phyloP scores from a whole-genome alignment of 2,329 filamentous ascomycete species.

The Colletotrichum navitas region DNA sequence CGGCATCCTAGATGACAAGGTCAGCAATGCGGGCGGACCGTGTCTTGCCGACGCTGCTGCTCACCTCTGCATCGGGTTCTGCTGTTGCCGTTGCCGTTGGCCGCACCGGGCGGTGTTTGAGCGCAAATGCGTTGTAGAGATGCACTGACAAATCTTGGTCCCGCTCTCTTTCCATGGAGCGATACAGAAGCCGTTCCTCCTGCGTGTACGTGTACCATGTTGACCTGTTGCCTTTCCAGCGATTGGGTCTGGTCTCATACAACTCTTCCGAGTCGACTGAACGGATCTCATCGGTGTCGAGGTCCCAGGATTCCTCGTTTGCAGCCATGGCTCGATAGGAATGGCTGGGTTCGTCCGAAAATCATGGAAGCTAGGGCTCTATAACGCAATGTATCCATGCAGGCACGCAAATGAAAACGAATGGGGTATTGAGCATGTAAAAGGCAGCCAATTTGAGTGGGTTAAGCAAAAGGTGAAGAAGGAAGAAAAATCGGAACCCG shows the following conservation, averaged over 20 bases:
- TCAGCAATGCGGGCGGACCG: background rate
- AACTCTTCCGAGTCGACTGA: slow-evolving; percentile 63
- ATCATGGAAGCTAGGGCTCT: background rate
- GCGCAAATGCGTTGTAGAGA: slow-evolving; percentile 80
- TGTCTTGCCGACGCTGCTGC: background rate
- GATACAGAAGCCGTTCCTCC: slow-evolving; percentile 72
- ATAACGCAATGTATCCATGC: background rate
- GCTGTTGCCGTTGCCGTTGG: slow-evolving; percentile 2
- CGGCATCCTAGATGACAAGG: slow-evolving; percentile 13
- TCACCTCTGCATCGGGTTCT: slow-evolving; percentile 15
- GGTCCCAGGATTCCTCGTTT: slow-evolving; percentile 50
- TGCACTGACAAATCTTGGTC: slow-evolving; percentile 79
- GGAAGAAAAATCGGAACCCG: slow-evolving; percentile 27
- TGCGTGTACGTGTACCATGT: slow-evolving; percentile 76
- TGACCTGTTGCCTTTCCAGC: slow-evolving; percentile 74
- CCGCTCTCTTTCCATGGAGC: slow-evolving; percentile 72
- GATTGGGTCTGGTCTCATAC: slow-evolving; percentile 72
- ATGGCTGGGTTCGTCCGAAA: too few relatives aligned
- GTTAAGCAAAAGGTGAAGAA: slow-evolving; percentile 30
- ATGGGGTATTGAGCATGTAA: background rate
- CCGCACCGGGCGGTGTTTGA: slow-evolving; percentile 65
- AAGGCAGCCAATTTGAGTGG: background rate
- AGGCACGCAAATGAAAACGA: background rate
- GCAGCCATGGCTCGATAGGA: slow-evolving; percentile 33
- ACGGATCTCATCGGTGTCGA: slow-evolving; percentile 61